Evolutionary conservation across 2,329 filamentous ascomycete genomes (phyloP), one percentile per base, ranked within the genome.

Genomic region (Phialocephala subalpina): DNA sequence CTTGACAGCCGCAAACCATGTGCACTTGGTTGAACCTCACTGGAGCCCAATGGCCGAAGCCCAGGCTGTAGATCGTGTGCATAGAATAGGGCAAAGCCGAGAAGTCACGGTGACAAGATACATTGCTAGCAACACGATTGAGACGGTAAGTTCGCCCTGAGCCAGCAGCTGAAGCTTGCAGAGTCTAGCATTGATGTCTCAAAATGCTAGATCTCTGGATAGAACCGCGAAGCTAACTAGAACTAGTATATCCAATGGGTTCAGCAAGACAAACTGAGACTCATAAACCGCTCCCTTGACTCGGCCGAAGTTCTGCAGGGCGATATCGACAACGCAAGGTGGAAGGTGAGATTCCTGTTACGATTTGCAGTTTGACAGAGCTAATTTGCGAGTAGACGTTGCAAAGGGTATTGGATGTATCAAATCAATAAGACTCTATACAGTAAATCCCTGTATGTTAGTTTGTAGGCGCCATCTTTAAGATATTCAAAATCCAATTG

Each of bases 21-120:
- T 70, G 18, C 69, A 73, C 53, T 66, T 77, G 6, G 9, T 77
- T 7, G 73, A 77, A 49, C 75, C 74, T 25, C 74, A 77, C 49
- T 76, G 75, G 73, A 76, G 75, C 55, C 73, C 75, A 12, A 73
- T 71, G 12, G 69, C 76, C 11, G 74, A 76, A 60, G 67, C 65
- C 2, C 74, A 77, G 55, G 74, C 74, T 20, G 66, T 77, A 2
- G 70, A 64, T n/a, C 66, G 74, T 5, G 63, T 70, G 0, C 61
- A 72, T 20, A 64, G 75, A 42, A 45, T 76, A 9, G 73, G 74
- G 1, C 75, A 77, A 22, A 66, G 60, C 29, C 62, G 58, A 1
- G n/a, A 64, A 7, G 73, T 76, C 0, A 74, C 66, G 1, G 69
- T 72, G 18, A 65, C 74, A 6, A 67, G 74, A 38, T 77, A 75